These are phyloP conservation scores for Osmanthus fragrans DNA, from an alignment of 257 asterid genomes.

Conservation along the genomic window DNA sequence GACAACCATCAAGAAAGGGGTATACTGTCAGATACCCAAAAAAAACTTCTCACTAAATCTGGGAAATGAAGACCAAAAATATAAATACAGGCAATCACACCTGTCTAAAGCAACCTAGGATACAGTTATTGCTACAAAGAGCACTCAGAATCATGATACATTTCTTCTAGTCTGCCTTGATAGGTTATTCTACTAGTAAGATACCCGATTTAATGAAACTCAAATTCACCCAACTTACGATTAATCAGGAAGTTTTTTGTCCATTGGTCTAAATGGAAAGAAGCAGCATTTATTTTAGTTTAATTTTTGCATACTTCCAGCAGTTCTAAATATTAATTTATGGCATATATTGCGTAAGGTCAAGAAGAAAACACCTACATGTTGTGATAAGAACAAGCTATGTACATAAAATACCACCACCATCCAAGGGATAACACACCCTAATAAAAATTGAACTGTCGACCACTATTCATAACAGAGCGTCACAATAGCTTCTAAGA, in stretches of 20 bases:
- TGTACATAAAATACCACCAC: neutral
- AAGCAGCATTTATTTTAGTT: neutral
- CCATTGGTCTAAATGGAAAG: slow-evolving; percentile 7
- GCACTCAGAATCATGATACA: neutral
- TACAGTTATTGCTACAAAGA: slow-evolving; percentile 2
- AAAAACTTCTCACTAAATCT: slow-evolving; percentile 11
- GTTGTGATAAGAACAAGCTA: neutral
- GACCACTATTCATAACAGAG: slow-evolving; percentile 9
- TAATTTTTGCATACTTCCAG: neutral
- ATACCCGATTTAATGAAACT: slow-evolving; percentile 2
- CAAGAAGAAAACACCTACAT: slow-evolving; percentile 5
- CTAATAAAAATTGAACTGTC: neutral
- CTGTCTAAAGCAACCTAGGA: slow-evolving; percentile 12
- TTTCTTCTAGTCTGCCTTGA: slow-evolving; percentile 11
- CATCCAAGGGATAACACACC: slow-evolving; percentile 13
- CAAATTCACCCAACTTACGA: slow-evolving; percentile 8
- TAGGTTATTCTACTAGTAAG: neutral
- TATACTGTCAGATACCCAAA: neutral
- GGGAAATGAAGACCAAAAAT: slow-evolving; percentile 1
- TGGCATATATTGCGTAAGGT: neutral
- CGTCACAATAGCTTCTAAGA: slow-evolving; percentile 13
- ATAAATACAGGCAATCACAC: neutral
- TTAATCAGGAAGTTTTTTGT: neutral
- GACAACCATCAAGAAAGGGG: slow-evolving; percentile 2
- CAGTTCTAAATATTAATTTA: neutral